These are phyloP conservation scores for Coriaria nepalensis DNA, from an alignment of 306 rosid genomes.

Conservation along the genomic window DNA sequence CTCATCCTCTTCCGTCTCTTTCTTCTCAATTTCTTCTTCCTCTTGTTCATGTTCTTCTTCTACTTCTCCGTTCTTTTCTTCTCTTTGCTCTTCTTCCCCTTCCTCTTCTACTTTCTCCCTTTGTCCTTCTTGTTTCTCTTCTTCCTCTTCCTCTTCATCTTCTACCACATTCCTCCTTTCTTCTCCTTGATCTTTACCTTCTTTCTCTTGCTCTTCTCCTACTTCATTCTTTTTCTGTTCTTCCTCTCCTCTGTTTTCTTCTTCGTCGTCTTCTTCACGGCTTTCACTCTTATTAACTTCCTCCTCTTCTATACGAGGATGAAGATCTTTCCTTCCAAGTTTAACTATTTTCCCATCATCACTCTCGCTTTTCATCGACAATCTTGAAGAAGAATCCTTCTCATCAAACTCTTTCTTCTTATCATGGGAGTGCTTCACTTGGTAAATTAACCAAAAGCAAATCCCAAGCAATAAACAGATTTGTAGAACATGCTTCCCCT, in stretches of 20 bases:
- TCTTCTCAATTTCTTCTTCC: constrained; percentile 43
- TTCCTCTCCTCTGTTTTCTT: constrained; percentile 39
- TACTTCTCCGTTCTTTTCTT: constrained; percentile 27
- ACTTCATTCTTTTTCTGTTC: constrained; percentile 36
- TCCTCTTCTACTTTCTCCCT: constrained; percentile 31
- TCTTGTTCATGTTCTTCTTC: constrained; percentile 18
- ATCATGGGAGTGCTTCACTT: constrained; percentile 87
- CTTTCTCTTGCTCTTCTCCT: constrained; percentile 24
- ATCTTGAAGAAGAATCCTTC: constrained; percentile 22
- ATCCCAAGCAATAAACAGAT: constrained; percentile 61
- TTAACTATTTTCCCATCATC: constrained; percentile 27
- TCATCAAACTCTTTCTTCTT: constrained; percentile 58
- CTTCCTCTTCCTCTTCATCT: constrained; percentile 25
- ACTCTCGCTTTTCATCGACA: constrained; percentile 11
- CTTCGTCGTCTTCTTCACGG: constrained; percentile 69
- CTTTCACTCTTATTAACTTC: constrained; percentile 25
- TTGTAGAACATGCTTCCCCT: constrained; percentile 69
- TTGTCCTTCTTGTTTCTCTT: constrained; percentile 24
- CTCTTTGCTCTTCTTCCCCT: constrained; percentile 16
- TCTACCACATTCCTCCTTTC: constrained; percentile 29
- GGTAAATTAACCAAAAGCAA: constrained; percentile 87
- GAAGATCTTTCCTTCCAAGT: constrained; percentile 74
- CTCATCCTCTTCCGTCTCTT: constrained; percentile 38
- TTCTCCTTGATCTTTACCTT: constrained; percentile 23
- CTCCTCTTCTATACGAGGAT: constrained; percentile 28